Evolutionary conservation across 2,329 filamentous ascomycete genomes (phyloP).

Genomic region (Fusarium citri): DNA sequence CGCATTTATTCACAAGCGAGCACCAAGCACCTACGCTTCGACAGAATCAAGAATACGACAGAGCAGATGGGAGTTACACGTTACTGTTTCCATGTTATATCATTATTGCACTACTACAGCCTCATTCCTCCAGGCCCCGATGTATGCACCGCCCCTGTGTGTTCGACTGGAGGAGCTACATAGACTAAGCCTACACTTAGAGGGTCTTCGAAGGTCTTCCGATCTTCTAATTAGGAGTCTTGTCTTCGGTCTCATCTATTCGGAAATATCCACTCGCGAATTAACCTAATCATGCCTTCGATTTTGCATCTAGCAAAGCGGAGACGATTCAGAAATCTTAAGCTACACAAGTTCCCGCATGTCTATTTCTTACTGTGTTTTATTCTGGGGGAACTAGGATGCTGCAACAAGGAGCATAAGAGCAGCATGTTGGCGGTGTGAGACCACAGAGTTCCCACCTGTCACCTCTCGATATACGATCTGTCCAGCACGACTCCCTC

Average conservation of each 20-base stretch:
- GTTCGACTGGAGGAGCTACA: slow-evolving; percentile 36
- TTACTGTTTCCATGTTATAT: slow-evolving; percentile 27
- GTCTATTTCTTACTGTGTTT: slow-evolving; percentile 15
- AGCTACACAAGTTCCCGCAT: neutral
- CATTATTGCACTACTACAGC: slow-evolving; percentile 34
- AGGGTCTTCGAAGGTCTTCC: slow-evolving; percentile 42
- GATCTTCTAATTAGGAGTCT: slow-evolving; percentile 26
- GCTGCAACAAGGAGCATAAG: neutral
- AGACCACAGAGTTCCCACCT: neutral
- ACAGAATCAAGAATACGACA: slow-evolving; percentile 9
- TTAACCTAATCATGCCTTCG: neutral
- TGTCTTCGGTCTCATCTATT: slow-evolving; percentile 5
- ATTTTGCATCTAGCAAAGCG: neutral
- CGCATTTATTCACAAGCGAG: slow-evolving; percentile 10
- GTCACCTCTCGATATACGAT: neutral
- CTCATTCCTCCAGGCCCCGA: slow-evolving; percentile 28
- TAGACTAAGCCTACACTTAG: slow-evolving; percentile 44
- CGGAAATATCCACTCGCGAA: slow-evolving; percentile 10
- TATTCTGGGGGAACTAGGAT: neutral
- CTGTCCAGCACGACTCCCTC: neutral
- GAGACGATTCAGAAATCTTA: slow-evolving; percentile 6
- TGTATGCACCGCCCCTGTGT: slow-evolving; percentile 31
- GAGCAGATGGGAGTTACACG: slow-evolving; percentile 13
- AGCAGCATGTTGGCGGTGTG: neutral
- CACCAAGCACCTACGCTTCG: slow-evolving; percentile 6